A percentile compares a stretch with the other conserved stretches of the same genome.
These are phyloP conservation scores for Hanseniaspora guilliermondii DNA, from an alignment of 805 yeast species.

Conservation along the genomic window DNA sequence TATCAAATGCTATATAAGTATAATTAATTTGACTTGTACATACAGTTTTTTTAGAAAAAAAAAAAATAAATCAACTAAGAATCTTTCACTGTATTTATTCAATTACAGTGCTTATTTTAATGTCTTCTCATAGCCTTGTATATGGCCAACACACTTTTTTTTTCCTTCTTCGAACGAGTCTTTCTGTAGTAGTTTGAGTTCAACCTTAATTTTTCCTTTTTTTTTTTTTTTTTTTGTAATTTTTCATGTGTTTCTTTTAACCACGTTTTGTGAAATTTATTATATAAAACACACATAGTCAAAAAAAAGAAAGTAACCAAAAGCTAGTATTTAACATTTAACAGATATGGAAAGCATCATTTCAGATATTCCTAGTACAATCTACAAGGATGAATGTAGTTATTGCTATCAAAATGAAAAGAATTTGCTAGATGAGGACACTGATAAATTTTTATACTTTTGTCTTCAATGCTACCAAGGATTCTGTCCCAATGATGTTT, in stretches of 20 bases:
- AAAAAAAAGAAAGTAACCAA: background rate
- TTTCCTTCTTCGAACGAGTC: too few relatives aligned
- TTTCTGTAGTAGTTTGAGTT: too few relatives aligned
- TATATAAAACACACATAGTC: too few relatives aligned
- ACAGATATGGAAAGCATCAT: conserved; percentile 12
- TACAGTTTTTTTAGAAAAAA: background rate
- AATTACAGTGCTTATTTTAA: too few relatives aligned
- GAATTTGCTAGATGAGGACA: conserved; percentile 28
- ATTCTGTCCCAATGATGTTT: conserved; percentile 51
- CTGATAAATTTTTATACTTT: conserved; percentile 39
- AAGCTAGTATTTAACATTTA: background rate
- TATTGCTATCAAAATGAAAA: conserved; percentile 65
- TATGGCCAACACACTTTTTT: too few relatives aligned
- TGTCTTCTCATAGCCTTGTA: too few relatives aligned
- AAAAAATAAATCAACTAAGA: too few relatives aligned
- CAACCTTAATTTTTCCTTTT: too few relatives aligned
- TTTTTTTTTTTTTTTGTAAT: too few relatives aligned
- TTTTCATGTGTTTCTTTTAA: too few relatives aligned
- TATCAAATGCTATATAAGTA: background rate
- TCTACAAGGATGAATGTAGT: conserved; percentile 83
- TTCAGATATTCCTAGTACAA: conserved; percentile 27
- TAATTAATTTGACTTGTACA: background rate
- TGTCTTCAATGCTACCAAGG: conserved; percentile 66
- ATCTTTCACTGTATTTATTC: too few relatives aligned
- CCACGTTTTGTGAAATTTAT: too few relatives aligned